Evolutionary conservation across 768 basidiomycete species (phyloP).

Genomic region (Mycena vulgaris): DNA sequence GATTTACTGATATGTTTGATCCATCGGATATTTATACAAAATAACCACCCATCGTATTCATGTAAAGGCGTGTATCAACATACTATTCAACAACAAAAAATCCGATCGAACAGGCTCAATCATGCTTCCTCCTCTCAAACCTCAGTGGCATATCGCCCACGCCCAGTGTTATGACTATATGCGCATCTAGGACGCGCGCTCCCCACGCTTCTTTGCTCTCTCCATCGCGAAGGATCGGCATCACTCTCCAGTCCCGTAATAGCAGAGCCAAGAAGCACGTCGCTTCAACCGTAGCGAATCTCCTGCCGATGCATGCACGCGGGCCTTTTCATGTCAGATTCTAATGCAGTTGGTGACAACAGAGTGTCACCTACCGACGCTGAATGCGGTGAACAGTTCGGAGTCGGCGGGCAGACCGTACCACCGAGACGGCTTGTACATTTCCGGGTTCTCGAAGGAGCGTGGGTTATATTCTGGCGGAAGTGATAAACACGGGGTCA

Average conservation of each 20-base stretch:
- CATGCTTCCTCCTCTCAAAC: slow-evolving; percentile 39
- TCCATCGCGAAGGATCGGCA: slow-evolving; percentile 44
- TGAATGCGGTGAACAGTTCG: slow-evolving; percentile 63
- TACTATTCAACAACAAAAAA: too few species aligned
- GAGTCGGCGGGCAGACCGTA: slow-evolving; percentile 58
- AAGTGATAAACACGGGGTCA: neutral
- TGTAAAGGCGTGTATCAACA: too few species aligned
- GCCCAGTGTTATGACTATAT: slow-evolving; percentile 44
- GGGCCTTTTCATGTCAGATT: slow-evolving; percentile 47
- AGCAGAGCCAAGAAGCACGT: slow-evolving; percentile 59
- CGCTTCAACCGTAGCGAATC: slow-evolving; percentile 61
- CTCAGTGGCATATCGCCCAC: slow-evolving; percentile 37
- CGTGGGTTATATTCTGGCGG: slow-evolving; percentile 65
- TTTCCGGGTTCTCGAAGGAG: slow-evolving; percentile 64
- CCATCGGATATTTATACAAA: too few species aligned
- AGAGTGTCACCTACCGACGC: slow-evolving; percentile 44
- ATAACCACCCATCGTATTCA: too few species aligned
- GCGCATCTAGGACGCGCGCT: slow-evolving; percentile 42
- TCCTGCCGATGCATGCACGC: slow-evolving; percentile 60
- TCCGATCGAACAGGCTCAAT: too few species aligned
- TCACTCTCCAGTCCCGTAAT: slow-evolving; percentile 60
- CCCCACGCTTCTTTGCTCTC: slow-evolving; percentile 50
- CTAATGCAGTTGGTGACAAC: neutral
- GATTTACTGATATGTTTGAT: too few species aligned
- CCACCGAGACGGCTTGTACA: slow-evolving; percentile 68